Percentiles rank a stretch among this genome's conserved stretches.
Conservation (phyloP, 345 rosid genomes). For the Lenwebbia sp. region DNA sequence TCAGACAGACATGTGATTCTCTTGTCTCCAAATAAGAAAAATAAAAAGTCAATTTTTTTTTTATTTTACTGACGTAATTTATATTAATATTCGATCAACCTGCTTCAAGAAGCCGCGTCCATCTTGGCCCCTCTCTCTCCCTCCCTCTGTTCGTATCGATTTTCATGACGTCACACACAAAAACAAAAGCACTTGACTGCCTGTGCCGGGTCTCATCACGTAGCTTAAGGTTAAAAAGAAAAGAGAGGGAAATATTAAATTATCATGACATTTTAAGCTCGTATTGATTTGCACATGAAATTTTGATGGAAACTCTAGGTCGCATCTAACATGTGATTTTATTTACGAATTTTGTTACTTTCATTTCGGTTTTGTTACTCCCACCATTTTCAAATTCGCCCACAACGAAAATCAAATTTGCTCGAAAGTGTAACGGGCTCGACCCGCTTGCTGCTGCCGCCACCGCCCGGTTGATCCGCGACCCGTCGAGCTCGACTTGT, state of each 20-base stretch:
- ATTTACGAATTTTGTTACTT: not conserved
- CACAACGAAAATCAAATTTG: not conserved
- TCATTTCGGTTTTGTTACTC: not conserved
- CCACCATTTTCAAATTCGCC: not conserved
- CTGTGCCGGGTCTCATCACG: not conserved
- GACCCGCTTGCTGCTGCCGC: not conserved
- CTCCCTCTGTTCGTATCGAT: not conserved
- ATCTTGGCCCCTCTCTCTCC: not conserved
- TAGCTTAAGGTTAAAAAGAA: not conserved
- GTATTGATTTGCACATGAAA: not conserved
- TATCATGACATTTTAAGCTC: not conserved
- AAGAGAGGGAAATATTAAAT: not conserved
- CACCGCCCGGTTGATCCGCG: accelerated
- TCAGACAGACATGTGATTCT: not conserved
- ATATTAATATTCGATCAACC: not conserved
- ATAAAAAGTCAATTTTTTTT: not conserved
- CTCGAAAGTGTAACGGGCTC: not conserved
- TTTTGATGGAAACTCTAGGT: not conserved
- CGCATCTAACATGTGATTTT: not conserved
- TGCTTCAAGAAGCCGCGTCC: not conserved
- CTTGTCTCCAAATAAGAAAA: not conserved
- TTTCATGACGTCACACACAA: not conserved
- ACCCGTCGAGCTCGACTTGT: not conserved
- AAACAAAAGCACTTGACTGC: not conserved
- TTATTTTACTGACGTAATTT: not conserved